Base-by-base conservation (phyloP, 2,329 filamentous ascomycete genomes). In the Zelopaecilomyces penicillatus region DNA sequence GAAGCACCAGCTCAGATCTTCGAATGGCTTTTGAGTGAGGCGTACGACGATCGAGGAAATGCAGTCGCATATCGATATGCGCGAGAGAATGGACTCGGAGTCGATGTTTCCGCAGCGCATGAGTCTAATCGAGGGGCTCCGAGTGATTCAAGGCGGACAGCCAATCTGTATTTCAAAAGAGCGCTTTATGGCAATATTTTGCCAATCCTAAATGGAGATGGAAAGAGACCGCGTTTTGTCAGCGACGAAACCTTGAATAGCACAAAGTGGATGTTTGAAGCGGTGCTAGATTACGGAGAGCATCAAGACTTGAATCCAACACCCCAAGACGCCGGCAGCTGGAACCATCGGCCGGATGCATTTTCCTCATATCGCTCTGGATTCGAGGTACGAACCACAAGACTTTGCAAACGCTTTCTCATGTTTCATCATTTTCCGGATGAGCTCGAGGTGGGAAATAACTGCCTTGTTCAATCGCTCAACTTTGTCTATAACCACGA, bases 251-350 rank as follows among this genome's bases (percentile, higher is more conserved):
- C 19, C 19, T 19, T 19, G 19, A 19, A 19, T 19, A 19, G 19
- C 19, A 19, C 19, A 19, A 19, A 52, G 9, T 66, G 61, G 59
- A 43, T 59, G 43, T 66, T 64, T 41, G 49, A 61, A 33, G 41
- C 62, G 1, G 57, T 64, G 5, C 56, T 65, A 30, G 63, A 65
- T 48, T 65, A 64, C 37, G 62, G 62, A 6, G 61, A 65, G 29
- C 60, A 65, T 40, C 45, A 56, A 41, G 4, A 6, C 5, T 32
- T 42, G 2, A 12, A 28, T 5, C 58, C 59, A n/a, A 51, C 19
- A 38, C 26, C n/a, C 8, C n/a, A 28, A 26, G 37, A 27, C 26
- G 8, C 19, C 19, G 19, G 19, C 19, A 19, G 19, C 19, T 19
- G 19, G 19, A 19, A 19, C 19, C 19, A 19, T 19, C 19, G 19